Evolutionary conservation across 2,329 filamentous ascomycete species (phyloP).

Genomic region (Nakataea oryzae): DNA sequence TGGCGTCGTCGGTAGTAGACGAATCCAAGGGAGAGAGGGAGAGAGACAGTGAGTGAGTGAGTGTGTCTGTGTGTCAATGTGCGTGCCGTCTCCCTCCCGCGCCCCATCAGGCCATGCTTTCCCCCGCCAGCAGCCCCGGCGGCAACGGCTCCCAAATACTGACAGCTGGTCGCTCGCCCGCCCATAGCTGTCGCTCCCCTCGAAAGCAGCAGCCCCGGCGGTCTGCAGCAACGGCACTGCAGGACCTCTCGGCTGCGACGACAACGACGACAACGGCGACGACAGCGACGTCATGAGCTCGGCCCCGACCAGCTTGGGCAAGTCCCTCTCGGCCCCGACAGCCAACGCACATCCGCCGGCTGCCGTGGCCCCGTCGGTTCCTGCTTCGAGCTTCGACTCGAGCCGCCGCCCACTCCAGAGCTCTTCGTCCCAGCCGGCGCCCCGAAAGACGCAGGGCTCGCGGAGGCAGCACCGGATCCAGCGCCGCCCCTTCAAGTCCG

Average conservation of each 20-base stretch:
- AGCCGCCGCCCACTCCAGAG: slow-evolving; percentile 31
- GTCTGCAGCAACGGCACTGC: too few species aligned
- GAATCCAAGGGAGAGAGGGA: background rate
- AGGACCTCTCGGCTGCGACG: too few species aligned
- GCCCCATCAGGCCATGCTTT: too few species aligned
- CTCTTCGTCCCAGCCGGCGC: slow-evolving; percentile 27
- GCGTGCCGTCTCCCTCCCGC: too few species aligned
- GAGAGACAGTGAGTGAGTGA: too few species aligned
- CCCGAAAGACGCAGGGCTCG: slow-evolving; percentile 65
- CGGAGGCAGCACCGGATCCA: slow-evolving; percentile 80
- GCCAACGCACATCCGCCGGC: slow-evolving; percentile 29
- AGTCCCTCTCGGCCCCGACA: slow-evolving; percentile 34
- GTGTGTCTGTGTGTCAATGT: too few species aligned
- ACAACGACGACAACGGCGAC: background rate
- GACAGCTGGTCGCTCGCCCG: too few species aligned
- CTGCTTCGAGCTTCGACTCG: slow-evolving; percentile 36
- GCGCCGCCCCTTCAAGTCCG: slow-evolving; percentile 48
- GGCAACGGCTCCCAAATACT: too few species aligned
- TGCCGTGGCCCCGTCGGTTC: slow-evolving; percentile 25
- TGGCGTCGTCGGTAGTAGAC: background rate
- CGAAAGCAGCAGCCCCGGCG: too few species aligned
- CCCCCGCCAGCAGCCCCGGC: too few species aligned
- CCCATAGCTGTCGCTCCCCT: too few species aligned
- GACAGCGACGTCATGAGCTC: slow-evolving; percentile 17
- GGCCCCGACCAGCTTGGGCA: slow-evolving; percentile 31